These are phyloP conservation scores for Luzula sylvatica DNA, from an alignment of 176 grass and related monocot species.

Conservation along the genomic window DNA sequence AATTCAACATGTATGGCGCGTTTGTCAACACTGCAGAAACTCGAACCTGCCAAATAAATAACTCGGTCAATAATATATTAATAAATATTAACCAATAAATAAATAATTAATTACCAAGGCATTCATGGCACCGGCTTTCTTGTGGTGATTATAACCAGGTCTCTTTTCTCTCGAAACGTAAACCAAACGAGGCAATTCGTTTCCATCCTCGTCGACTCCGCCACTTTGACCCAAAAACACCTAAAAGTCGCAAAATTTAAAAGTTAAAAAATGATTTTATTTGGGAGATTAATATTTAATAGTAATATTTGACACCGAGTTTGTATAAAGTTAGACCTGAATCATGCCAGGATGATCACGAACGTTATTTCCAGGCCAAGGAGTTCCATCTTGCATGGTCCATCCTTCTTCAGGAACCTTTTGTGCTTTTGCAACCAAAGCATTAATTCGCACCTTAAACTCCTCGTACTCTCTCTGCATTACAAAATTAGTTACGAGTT, in stretches of 20 bases:
- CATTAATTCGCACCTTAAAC: conserved; percentile 90
- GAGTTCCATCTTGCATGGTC: conserved; percentile 95
- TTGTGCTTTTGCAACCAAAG: conserved; percentile 79
- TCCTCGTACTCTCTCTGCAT: conserved; percentile 88
- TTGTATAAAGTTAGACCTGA: conserved; percentile 41
- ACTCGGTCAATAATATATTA: conserved; percentile 7
- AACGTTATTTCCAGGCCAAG: conserved; percentile 89
- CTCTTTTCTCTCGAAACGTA: conserved; percentile 96
- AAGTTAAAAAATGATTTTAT: conserved; percentile 4
- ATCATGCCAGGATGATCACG: conserved; percentile 97
- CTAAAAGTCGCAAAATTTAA: conserved; percentile 27
- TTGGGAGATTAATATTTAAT: not conserved
- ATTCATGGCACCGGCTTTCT: conserved; percentile 98
- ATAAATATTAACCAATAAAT: conserved; percentile 1
- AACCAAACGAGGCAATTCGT: conserved; percentile 79
- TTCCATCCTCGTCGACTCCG: conserved; percentile 70
- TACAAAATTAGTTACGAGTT: conserved; percentile 6
- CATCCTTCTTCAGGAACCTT: conserved; percentile 94
- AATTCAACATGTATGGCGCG: conserved; percentile 78
- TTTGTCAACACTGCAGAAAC: conserved; percentile 79
- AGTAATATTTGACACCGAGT: not conserved
- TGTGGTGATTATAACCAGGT: conserved; percentile 83
- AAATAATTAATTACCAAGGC: conserved; percentile 44
- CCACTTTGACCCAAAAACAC: conserved; percentile 97
- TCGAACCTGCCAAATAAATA: conserved; percentile 45